phyloP scores from a whole-genome alignment of 2,329 filamentous ascomycete species.

The Fusarium sublunatum region DNA sequence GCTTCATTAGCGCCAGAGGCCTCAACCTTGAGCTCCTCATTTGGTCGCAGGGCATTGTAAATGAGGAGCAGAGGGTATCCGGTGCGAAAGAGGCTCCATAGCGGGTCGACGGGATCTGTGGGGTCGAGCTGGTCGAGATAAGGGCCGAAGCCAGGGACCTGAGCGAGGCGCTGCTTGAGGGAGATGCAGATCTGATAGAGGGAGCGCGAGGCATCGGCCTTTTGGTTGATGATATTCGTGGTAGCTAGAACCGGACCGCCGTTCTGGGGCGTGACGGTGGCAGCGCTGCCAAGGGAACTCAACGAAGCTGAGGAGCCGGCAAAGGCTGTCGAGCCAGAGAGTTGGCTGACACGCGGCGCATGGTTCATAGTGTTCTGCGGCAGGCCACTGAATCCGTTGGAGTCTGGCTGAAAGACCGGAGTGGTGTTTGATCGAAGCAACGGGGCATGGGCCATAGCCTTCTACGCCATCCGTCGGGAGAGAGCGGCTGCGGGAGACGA shows the following conservation, averaged over 20 bases:
- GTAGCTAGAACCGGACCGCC: constrained; percentile 77
- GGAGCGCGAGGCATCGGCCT: constrained; percentile 89
- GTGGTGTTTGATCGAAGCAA: constrained; percentile 69
- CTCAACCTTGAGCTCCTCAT: constrained; percentile 74
- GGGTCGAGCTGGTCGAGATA: constrained; percentile 79
- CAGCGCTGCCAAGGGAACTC: constrained; percentile 59
- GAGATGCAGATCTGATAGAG: constrained; percentile 95
- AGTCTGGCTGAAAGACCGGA: constrained; percentile 63
- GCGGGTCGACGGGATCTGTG: constrained; percentile 82
- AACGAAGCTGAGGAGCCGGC: constrained; percentile 65
- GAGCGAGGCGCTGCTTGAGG: constrained; percentile 81
- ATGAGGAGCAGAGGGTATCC: constrained; percentile 88
- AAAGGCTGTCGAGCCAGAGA: constrained; percentile 70
- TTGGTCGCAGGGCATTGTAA: constrained; percentile 85
- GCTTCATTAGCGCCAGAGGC: constrained; percentile 70
- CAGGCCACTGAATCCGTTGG: constrained; percentile 59
- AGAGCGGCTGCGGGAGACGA: constrained; percentile 15
- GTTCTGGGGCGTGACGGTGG: constrained; percentile 59
- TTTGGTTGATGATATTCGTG: constrained; percentile 96
- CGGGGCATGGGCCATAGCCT: constrained; percentile 69
- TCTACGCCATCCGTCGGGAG: constrained; percentile 56
- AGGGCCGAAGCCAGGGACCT: constrained; percentile 84
- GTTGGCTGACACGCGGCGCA: constrained; percentile 68
- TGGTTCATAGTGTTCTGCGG: constrained; percentile 62
- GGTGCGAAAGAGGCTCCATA: constrained; percentile 88